These are phyloP conservation scores for Ziziphus jujuba DNA, from an alignment of 306 rosid species.

Conservation along the genomic window DNA sequence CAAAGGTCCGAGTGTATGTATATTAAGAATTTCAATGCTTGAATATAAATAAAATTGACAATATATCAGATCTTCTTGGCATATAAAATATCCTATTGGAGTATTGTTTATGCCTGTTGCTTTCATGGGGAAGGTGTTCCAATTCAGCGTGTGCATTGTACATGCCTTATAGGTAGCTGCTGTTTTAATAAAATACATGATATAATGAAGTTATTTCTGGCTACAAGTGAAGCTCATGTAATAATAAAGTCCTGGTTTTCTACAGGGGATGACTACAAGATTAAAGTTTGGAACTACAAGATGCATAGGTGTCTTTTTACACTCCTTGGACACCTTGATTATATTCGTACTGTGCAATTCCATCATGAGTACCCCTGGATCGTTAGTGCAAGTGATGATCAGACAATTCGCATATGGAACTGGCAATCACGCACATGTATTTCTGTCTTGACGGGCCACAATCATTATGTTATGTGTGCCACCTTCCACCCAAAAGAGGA, in stretches of 20 bases:
- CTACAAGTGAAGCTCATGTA: background rate
- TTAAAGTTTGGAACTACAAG: slow-evolving; percentile 96
- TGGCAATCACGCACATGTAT: slow-evolving; percentile 94
- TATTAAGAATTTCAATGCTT: too few relatives aligned
- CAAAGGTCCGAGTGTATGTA: too few relatives aligned
- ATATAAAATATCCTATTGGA: too few relatives aligned
- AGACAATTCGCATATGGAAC: slow-evolving; percentile 88
- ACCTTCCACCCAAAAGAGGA: slow-evolving; percentile 86
- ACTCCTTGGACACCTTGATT: slow-evolving; percentile 92
- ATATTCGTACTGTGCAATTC: slow-evolving; percentile 88
- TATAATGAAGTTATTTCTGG: background rate
- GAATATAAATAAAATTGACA: too few relatives aligned
- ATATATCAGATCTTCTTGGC: too few relatives aligned
- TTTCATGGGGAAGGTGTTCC: too few relatives aligned
- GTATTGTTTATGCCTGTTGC: too few relatives aligned
- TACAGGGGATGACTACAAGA: slow-evolving; percentile 96
- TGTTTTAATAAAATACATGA: too few relatives aligned
- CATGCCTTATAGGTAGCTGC: too few relatives aligned
- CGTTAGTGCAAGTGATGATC: slow-evolving; percentile 95
- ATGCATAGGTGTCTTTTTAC: slow-evolving; percentile 90
- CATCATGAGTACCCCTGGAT: slow-evolving; percentile 91
- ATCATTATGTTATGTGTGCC: slow-evolving; percentile 94
- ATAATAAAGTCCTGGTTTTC: background rate
- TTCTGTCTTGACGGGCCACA: slow-evolving; percentile 89
- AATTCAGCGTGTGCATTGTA: too few relatives aligned